Evolutionary conservation across 2,329 filamentous ascomycete genomes (phyloP).

Genomic region (Ilyonectria mors-panacis): DNA sequence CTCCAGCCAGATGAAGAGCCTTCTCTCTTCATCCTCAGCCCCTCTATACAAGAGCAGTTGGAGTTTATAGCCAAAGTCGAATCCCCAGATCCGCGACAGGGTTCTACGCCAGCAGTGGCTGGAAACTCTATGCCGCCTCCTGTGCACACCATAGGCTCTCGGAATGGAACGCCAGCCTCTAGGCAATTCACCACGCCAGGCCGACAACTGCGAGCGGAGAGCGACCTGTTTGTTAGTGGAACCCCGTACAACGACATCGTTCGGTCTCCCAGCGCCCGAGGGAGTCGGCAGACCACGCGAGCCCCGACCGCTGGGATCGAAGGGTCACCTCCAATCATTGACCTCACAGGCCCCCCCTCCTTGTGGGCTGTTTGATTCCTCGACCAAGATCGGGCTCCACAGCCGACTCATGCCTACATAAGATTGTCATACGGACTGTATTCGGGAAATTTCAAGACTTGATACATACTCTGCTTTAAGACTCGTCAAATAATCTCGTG

Average conservation of each 20-base stretch:
- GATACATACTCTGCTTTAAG: too few relatives aligned
- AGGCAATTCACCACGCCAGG: too few relatives aligned
- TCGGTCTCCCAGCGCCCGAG: not conserved
- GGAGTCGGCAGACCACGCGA: not conserved
- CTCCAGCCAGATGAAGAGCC: not conserved
- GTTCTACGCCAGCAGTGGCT: too few relatives aligned
- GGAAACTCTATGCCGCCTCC: too few relatives aligned
- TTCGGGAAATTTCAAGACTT: too few relatives aligned
- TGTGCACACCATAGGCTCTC: too few relatives aligned
- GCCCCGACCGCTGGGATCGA: not conserved
- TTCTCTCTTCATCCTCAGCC: slow-evolving; percentile 32
- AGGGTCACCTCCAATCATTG: not conserved
- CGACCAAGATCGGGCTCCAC: too few relatives aligned
- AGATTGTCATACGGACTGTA: too few relatives aligned
- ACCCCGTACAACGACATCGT: slow-evolving; percentile 29
- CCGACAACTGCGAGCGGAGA: slow-evolving; percentile 30
- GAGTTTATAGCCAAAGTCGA: slow-evolving; percentile 27
- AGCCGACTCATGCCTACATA: too few relatives aligned
- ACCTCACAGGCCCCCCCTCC: not conserved
- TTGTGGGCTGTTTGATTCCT: too few relatives aligned
- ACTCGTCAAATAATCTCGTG: too few relatives aligned
- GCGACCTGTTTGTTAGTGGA: slow-evolving; percentile 34
- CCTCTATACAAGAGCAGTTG: not conserved
- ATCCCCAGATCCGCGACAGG: slow-evolving; percentile 1
- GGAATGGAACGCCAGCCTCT: too few relatives aligned